Base-by-base conservation (phyloP, 2,329 filamentous ascomycete genomes). In the Capronia coronata region DNA sequence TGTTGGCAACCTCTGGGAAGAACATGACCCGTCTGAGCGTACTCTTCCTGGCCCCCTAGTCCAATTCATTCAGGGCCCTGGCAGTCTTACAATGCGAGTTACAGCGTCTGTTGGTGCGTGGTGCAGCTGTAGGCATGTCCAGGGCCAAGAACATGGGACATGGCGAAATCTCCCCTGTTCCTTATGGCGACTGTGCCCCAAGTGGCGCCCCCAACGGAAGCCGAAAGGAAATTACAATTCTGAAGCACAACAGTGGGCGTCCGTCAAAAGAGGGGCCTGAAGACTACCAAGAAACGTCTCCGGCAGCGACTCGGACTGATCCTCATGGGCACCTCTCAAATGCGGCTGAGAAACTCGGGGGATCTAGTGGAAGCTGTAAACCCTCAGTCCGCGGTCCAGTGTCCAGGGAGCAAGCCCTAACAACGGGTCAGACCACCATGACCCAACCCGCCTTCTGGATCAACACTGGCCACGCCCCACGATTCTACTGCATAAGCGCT, bases 401-500 rank as follows among this genome's bases (percentile, higher is more conserved):
- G n/a, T n/a, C n/a, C n/a, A n/a, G n/a, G 25, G 34, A 29, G 27
- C 14, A 43, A 46, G 40, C 40, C 29, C 19, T 21, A 48, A 18
- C 25, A n/a, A 27, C 23, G 37, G 50, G 48, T 54, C 52, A 54
- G 52, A 51, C 52, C 52, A 54, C 51, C 48, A n/a, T 5, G 5
- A 34, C 16, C 18, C 34, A 37, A 52, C 14, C 25, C 23, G 14
- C 18, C 39, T 43, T 4, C 38, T 30, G 21, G 39, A 34, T 40
- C 39, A 46, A 19, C 45, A 22, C 16, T n/a, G n/a, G n/a, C n/a
- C n/a, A n/a, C 40, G 48, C 44, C 52, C 52, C 52, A 54, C 48
- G 48, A 41, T 13, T 9, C 34, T 40, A 23, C 29, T 54, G 52
- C 52, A 54, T 52, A 55, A 55, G 53, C 53, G 53, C 53, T 35